Percentiles rank a stretch among this genome's conserved stretches.
phyloP scores from a whole-genome alignment of 2,329 filamentous ascomycete genomes.

The Atkinsonella hypoxylon region DNA sequence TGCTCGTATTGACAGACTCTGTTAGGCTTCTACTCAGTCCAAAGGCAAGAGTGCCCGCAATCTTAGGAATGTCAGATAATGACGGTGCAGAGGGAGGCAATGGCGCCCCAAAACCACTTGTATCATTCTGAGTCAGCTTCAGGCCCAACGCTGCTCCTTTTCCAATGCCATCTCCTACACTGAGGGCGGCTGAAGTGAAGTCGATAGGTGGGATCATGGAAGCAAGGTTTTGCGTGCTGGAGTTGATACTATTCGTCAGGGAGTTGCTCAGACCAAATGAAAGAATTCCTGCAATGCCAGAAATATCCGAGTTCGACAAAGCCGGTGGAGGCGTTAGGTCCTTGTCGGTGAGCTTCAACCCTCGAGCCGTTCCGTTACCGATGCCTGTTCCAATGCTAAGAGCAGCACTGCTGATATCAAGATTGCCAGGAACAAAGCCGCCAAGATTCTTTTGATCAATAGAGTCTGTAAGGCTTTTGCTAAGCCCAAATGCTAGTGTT shows the following conservation, averaged over 20 bases:
- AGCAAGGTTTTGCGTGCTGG: background rate
- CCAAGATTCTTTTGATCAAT: background rate
- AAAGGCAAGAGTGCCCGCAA: constrained; percentile 4
- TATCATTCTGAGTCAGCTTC: constrained; percentile 4
- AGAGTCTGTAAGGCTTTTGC: background rate
- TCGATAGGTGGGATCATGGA: constrained; percentile 3
- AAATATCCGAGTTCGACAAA: constrained; percentile 1
- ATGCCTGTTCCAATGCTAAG: constrained; percentile 8
- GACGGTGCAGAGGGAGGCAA: background rate
- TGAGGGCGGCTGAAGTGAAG: constrained; percentile 1
- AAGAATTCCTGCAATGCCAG: constrained; percentile 2
- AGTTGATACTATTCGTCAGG: constrained; percentile 3
- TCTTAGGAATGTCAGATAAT: constrained; percentile 4
- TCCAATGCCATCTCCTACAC: constrained; percentile 6
- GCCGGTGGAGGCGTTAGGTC: background rate
- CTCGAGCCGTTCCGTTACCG: constrained; percentile 8
- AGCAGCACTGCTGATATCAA: constrained; percentile 7
- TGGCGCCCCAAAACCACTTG: background rate
- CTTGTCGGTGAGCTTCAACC: constrained; percentile 1
- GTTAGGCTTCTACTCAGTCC: constrained; percentile 5
- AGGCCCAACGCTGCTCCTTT: constrained; percentile 7
- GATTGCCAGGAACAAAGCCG: background rate
- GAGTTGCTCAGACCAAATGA: constrained; percentile 5
- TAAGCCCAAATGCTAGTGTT: constrained; percentile 3
- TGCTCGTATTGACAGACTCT: constrained; percentile 2